Base-by-base conservation (phyloP, 2,329 filamentous ascomycete genomes). In the Trichoderma endophyticum region DNA sequence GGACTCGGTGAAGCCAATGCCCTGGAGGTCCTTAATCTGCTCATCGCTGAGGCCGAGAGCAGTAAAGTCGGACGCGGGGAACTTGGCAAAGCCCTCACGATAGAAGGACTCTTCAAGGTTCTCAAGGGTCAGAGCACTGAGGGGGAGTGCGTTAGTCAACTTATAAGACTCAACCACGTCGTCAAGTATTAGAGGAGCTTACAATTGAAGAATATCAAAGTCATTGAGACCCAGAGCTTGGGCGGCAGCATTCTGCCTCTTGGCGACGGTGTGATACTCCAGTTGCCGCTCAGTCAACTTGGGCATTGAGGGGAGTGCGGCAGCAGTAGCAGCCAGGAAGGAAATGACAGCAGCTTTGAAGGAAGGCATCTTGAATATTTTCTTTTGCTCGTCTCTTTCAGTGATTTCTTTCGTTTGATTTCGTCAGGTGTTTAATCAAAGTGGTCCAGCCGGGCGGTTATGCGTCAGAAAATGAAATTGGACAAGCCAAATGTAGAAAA, bases 31-130 rank as follows among this genome's bases (percentile, higher is more conserved):
- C 64, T 71, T 51, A 61, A 81, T 75, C 48, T 79, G 76, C 28
- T 74, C 36, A 8, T 71, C 72, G 61, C 74, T 78, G 74, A 81
- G 78, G 24, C 80, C 81, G 48, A 81, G 78, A n/a, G 89, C 88
- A 28, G 83, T 79, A 81, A 94, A 94, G 77, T 93, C 88, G 34
- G 85, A 80, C 54, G 87, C 85, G 30, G 88, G 85, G 82, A 93
- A 92, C 80, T 89, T 86, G 74, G 85, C 85, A 78, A 94, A 92
- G 48, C 91, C 91, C 78, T 92, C 86, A 76, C 88, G 85, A 85
- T 94, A 94, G 82, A 93, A 94, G 70, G 86, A 84, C 28, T 89
- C 86, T 83, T 94, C 92, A 77, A 94, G 90, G 82, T 92, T 90
- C 82, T 94, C 92, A 60, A 93, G 85, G 6, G 91, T 93, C 71